These are phyloP conservation scores for Phaeotremella fagi DNA, from an alignment of 768 basidiomycete species.

Conservation along the genomic window DNA sequence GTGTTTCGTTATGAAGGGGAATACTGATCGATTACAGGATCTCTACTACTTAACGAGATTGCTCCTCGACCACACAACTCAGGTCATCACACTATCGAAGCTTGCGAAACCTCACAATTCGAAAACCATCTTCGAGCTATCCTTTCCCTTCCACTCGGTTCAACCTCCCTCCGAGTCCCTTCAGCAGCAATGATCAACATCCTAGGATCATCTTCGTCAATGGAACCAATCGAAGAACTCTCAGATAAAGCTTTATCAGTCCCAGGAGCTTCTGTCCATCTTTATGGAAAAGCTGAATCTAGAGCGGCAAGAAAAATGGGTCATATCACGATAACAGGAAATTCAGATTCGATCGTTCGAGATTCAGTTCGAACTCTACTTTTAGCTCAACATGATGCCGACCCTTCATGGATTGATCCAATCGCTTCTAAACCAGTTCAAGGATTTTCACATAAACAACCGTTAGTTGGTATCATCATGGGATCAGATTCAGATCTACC, in stretches of 20 bases:
- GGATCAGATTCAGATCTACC: constrained; percentile 98
- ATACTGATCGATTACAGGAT: constrained; percentile 52
- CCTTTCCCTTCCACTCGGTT: constrained; percentile 80
- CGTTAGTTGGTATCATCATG: constrained; percentile 93
- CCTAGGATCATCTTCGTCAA: constrained; percentile 71
- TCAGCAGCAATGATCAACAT: constrained; percentile 91
- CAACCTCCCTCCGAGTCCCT: constrained; percentile 78
- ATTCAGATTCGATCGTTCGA: constrained; percentile 70
- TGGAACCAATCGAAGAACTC: constrained; percentile 54
- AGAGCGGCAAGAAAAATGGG: constrained; percentile 96
- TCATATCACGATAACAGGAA: constrained; percentile 82
- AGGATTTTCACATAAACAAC: constrained; percentile 58
- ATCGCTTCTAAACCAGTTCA: constrained; percentile 48
- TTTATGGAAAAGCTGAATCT: constrained; percentile 90
- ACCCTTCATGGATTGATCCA: constrained; percentile 51
- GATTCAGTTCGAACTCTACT: constrained; percentile 69
- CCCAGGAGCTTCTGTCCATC: constrained; percentile 74
- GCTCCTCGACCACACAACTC: constrained; percentile 98
- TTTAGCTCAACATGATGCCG: constrained; percentile 50
- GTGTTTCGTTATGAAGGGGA: neutral
- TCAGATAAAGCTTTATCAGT: constrained; percentile 60
- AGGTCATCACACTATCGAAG: constrained; percentile 97
- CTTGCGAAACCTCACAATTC: constrained; percentile 92
- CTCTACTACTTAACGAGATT: constrained; percentile 87
- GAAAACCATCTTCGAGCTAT: constrained; percentile 96